phyloP scores from a whole-genome alignment of 495 filamentous ascomycete genomes.

The Chaetomium cochliodes region DNA sequence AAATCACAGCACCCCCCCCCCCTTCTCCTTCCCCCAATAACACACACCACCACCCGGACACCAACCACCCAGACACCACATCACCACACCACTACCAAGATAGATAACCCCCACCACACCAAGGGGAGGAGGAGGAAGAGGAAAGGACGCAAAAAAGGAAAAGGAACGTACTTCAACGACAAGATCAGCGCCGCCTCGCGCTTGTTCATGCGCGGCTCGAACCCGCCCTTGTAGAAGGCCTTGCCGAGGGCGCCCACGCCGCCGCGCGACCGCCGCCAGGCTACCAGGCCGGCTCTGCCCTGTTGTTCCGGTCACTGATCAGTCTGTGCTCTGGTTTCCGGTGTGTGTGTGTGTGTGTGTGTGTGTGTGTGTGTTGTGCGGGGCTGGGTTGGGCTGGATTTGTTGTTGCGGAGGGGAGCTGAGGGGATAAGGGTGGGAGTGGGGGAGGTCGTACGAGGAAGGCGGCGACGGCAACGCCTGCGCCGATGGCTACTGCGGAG shows the following conservation, averaged over 20 bases:
- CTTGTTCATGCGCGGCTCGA: slow-evolving; percentile 89
- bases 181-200: slow-evolving; percentile 90
- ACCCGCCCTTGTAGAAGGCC: slow-evolving; percentile 95
- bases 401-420: too few relatives aligned
- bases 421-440: background rate
- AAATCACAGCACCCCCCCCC: too few relatives aligned
- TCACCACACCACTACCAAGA: too few relatives aligned
- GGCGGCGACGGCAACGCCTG: slow-evolving; percentile 72
- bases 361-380: too few relatives aligned
- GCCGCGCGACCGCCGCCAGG: slow-evolving; percentile 77
- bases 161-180: slow-evolving; percentile 73
- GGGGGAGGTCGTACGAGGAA: slow-evolving; percentile 60
- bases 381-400: too few relatives aligned
- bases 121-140: background rate
- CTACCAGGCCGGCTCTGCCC: slow-evolving; percentile 89
- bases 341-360: too few relatives aligned
- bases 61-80: too few relatives aligned
- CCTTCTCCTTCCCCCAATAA: too few relatives aligned
- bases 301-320: slow-evolving; percentile 36
- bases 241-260: slow-evolving; percentile 76
- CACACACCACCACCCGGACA: too few relatives aligned
- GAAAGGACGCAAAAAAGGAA: background rate
- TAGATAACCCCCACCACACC: too few relatives aligned
- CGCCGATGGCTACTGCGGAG: slow-evolving; percentile 69
- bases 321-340: background rate